Evolutionary conservation across 495 filamentous ascomycete genomes (phyloP), one percentile per base, ranked within the genome.

Genomic region (Chaetomium fimeti): DNA sequence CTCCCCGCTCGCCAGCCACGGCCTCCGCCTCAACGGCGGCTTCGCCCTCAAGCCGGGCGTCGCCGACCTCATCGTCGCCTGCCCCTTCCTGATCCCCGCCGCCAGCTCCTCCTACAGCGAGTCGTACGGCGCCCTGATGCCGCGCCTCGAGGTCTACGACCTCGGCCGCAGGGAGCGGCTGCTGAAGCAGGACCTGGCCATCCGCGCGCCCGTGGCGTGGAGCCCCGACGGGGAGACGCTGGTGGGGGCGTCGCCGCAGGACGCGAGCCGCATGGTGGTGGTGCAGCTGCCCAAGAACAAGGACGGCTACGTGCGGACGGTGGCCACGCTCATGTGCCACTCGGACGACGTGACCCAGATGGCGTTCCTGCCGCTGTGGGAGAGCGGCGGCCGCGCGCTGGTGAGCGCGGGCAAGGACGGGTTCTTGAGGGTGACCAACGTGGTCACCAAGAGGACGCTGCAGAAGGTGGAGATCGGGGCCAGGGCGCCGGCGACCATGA

Each of bases 381-480:
- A 15, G 52, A 48, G 2, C 18, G 62, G 62, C 22, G 60, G 63
- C 29, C 24, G 28, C 6, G 66, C 56, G 28, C 28, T 75, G n/a
- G 68, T 70, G 9, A 72, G 63, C 24, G 61, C 60, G n/a, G 65
- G 66, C 3, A 54, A 32, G 43, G 73, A 75, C 29, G 71, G 73
- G 25, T 68, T 55, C 22, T 40, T 74, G 25, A 43, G 73, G 45
- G 56, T 74, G 51, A 74, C 71, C 54, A 29, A 48, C 25, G 54
- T 68, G 0, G 27, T 7, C 20, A 57, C 62, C 3, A 68, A 68
- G n/a, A 56, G 62, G 58, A 74, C 73, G 59, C 49, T 72, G 40
- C 51, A 60, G 48, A 65, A 66, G 66, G 60, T 70, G 22, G 68
- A 75, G 53, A 45, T 74, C 12, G 65, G 48, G n/a, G 38, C 49